Base-by-base conservation (phyloP, 305 asterid genomes). In the Ilex paraguariensis region DNA sequence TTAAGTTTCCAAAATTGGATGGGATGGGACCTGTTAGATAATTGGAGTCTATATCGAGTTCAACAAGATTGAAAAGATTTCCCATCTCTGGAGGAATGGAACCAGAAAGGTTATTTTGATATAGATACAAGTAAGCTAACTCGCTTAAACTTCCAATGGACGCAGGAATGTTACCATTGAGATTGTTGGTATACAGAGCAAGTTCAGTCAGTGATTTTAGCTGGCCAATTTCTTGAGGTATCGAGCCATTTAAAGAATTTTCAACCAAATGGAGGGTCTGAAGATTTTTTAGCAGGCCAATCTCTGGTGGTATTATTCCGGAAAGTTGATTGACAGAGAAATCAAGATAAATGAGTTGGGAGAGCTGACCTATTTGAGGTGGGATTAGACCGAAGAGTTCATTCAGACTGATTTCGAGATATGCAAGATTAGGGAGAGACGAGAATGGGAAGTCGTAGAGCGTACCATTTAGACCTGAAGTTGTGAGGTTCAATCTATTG, bases 221-320 rank as follows among this genome's bases (percentile, higher is more conserved):
- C 15, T 64, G 10, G 13, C 74, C 74, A 36, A 73, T 68, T 55
- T 65, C 73, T 4, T 39, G 16, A 54, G 78, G 70, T 33, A 73
- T 73, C 2, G 62, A 56, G 31, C 78, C 78, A 60, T 13, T 50
- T 1, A 73, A 69, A 2, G 3, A 4, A 32, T 73, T 73, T 0
- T 1, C 13, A 13, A 8, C 13, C 15, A 68, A 30, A 39, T 56
- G 60, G 31, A 73, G 65, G 6, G 49, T 56, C 16, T 62, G 42
- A 57, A 75, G 80, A 65, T n/a, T 64, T 5, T 52, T 71, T 40
- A 71, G 12, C 17, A 46, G 57, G 49, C 80, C 70, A 28, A 75
- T 63, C 33, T 67, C 67, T 2, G 36, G 67, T 31, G 80, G 80
- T 16, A 75, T 70, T 9, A 14, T 44, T 46, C 76, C 77, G 1